Percentiles rank a stretch among this genome's conserved stretches.
phyloP scores from a whole-genome alignment of 1,139 yeast genomes.

The Ogataea hybrid region DNA sequence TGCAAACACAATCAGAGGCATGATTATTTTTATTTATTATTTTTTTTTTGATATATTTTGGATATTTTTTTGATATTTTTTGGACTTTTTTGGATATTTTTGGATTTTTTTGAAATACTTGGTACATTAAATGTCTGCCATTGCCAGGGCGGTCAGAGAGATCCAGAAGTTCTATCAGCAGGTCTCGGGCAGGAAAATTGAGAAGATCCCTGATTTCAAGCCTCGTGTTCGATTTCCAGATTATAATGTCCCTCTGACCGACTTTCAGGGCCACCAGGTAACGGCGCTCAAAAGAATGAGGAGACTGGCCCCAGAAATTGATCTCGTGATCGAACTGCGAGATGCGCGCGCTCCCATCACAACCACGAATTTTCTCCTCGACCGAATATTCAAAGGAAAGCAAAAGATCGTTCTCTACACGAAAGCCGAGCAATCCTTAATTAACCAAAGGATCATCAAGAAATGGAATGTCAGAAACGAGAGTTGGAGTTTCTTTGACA shows the following conservation, averaged over 20 bases:
- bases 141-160: slow-evolving; percentile 2
- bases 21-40: slow-evolving; percentile 28
- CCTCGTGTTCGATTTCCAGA: slow-evolving; percentile 51
- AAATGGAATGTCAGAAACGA: slow-evolving; percentile 35
- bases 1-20: slow-evolving; percentile 84
- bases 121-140: background rate
- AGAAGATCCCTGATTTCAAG: slow-evolving; percentile 15
- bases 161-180: background rate
- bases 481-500: slow-evolving; percentile 45
- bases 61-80: background rate
- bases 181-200: background rate
- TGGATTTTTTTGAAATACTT: background rate
- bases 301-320: slow-evolving; percentile 75
- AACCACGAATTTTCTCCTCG: slow-evolving; percentile 79
- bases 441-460: slow-evolving; percentile 31
- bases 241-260: slow-evolving; percentile 67
- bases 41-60: background rate
- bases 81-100: background rate
- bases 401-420: slow-evolving; percentile 65
- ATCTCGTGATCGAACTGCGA: slow-evolving; percentile 76
- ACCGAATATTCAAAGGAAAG: slow-evolving; percentile 58
- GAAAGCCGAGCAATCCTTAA: slow-evolving; percentile 51
- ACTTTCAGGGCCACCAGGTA: slow-evolving; percentile 90
- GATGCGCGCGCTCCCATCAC: slow-evolving; percentile 89
- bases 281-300: slow-evolving; percentile 72